A percentile compares a stretch with the other conserved stretches of the same genome.
phyloP scores from a whole-genome alignment of 2,329 filamentous ascomycete genomes.

The Xylaria multiplex region DNA sequence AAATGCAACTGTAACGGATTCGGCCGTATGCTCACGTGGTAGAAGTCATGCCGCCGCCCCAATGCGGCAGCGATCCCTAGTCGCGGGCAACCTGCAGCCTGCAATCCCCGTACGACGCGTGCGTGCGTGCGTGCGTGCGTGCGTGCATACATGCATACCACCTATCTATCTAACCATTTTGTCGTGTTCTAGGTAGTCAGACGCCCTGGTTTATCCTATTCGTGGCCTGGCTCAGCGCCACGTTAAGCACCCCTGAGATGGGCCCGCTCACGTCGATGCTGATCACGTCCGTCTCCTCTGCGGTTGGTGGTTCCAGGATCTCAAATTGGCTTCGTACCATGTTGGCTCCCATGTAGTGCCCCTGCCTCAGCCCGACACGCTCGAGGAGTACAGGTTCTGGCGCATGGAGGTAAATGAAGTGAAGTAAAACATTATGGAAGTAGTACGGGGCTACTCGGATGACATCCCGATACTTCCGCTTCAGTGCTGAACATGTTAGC shows the following conservation, averaged over 20 bases:
- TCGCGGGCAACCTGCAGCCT: conserved; percentile 15
- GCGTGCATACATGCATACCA: conserved; percentile 30
- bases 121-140: conserved; percentile 26
- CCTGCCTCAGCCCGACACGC: conserved; percentile 77
- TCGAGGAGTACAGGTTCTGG: conserved; percentile 78
- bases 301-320: conserved; percentile 82
- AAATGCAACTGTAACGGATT: conserved; percentile 20
- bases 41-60: conserved; percentile 21
- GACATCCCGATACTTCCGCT: conserved; percentile 96
- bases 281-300: conserved; percentile 77
- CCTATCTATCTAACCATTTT: conserved; percentile 11
- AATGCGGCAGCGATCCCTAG: conserved; percentile 26
- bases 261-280: conserved; percentile 73
- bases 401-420: conserved; percentile 92
- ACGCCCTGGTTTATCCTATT: conserved; percentile 61
- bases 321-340: conserved; percentile 96
- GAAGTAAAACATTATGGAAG: conserved; percentile 76
- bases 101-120: conserved; percentile 19
- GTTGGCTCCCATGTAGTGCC: conserved; percentile 93
- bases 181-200: conserved; percentile 34
- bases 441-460: conserved; percentile 84
- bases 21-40: conserved; percentile 30
- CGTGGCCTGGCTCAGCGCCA: conserved; percentile 67
- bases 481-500: conserved; percentile 93
- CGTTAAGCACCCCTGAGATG: conserved; percentile 67